These are phyloP conservation scores for Hylodesmum podocarpum DNA, from an alignment of 306 rosid species.

Conservation along the genomic window DNA sequence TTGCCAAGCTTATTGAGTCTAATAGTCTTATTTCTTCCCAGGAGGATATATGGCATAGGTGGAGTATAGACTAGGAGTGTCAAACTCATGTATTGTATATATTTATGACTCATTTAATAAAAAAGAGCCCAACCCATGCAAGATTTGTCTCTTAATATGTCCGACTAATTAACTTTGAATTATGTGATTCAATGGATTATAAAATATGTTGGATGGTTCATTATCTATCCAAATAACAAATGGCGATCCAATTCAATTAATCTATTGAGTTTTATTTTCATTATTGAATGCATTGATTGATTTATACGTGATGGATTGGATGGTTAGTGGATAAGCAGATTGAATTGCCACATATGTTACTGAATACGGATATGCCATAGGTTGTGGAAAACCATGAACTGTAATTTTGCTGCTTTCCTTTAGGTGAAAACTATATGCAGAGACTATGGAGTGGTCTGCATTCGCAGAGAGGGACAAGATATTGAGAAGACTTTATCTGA, in stretches of 20 bases:
- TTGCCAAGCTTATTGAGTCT: neutral
- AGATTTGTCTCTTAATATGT: neutral
- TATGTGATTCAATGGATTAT: neutral
- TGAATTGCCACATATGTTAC: neutral
- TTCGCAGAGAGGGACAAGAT: slow-evolving; percentile 43
- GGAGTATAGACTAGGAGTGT: neutral
- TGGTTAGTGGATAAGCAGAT: neutral
- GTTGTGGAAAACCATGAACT: slow-evolving; percentile 23
- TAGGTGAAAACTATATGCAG: slow-evolving; percentile 37
- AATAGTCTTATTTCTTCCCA: neutral
- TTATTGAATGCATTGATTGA: neutral
- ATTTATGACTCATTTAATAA: neutral
- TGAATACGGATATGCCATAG: neutral
- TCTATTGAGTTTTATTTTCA: neutral
- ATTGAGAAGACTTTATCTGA: slow-evolving; percentile 30
- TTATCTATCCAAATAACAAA: neutral
- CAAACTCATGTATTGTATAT: neutral
- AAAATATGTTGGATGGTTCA: neutral
- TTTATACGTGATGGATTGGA: neutral
- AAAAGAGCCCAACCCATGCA: neutral
- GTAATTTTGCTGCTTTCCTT: neutral
- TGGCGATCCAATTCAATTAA: neutral
- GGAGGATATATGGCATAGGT: neutral
- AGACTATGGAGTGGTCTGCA: slow-evolving; percentile 41
- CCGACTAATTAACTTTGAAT: neutral